Conservation (phyloP, 371 early-diverging fungal species). For the Fennellomyces sp. region DNA sequence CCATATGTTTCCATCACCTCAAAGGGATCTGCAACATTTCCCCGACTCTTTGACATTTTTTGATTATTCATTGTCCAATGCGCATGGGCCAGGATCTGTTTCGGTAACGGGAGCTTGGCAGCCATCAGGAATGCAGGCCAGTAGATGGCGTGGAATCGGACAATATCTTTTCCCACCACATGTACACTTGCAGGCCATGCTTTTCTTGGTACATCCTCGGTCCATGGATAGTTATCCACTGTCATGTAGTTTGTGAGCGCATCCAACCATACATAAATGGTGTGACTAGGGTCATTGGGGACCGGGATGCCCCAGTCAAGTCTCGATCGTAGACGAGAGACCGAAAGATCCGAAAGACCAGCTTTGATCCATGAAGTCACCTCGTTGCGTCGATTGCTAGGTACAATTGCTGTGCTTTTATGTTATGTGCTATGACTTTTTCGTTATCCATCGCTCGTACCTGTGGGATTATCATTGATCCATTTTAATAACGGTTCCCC, state of each 20-base stretch:
- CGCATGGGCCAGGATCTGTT: conserved; percentile 85
- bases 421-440: background rate
- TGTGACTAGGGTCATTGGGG: conserved; percentile 86
- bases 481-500: conserved; percentile 64
- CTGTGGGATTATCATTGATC: conserved; percentile 61
- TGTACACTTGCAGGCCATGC: conserved; percentile 84
- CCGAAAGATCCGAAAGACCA: conserved; percentile 77
- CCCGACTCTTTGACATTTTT: conserved; percentile 94
- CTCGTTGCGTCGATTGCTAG: conserved; percentile 63
- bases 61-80: conserved; percentile 90
- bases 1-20: conserved; percentile 73
- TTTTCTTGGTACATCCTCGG: conserved; percentile 5
- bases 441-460: conserved; percentile 3
- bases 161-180: conserved; percentile 94
- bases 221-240: conserved; percentile 83
- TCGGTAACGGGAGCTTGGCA: conserved; percentile 77
- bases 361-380: conserved; percentile 56
- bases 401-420: conserved; percentile 61
- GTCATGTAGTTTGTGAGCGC: conserved; percentile 94
- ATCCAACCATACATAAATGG: conserved; percentile 97
- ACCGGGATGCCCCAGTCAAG: conserved; percentile 94
- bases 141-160: conserved; percentile 95
- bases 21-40: conserved; percentile 91
- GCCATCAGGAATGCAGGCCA: conserved; percentile 97
- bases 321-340: conserved; percentile 82